Base-by-base conservation (phyloP, 257 asterid genomes). In the Leptodermis oblonga region DNA sequence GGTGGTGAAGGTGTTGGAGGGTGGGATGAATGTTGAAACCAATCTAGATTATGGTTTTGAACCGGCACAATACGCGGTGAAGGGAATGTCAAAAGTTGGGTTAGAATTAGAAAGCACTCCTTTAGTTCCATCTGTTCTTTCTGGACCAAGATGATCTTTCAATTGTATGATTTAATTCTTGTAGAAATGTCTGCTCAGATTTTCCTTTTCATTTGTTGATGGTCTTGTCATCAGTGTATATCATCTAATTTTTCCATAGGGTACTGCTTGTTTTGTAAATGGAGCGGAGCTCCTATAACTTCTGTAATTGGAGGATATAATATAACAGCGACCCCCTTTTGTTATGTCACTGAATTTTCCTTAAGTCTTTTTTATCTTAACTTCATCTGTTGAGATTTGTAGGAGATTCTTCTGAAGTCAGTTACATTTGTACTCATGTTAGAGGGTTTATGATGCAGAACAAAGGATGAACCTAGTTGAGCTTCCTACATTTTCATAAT, bases 1-100 rank as follows among this genome's bases (percentile, higher is more conserved):
- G 37, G 73, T 68, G 31, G 73, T 68, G 17, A 68, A 68, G 48
- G 55, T 54, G n/a, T 36, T 68, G 54, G 73, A 68, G 25, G 73
- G 65, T 25, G 53, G 53, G 18, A 13, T 68, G 36, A 62, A 68
- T 23, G 73, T 68, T n/a, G 72, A 68, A 36, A 53, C 30, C 10
- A 37, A 68, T 11, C 15, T 13, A 20, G 63, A 68, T 36, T 68
- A 53, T 54, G 25, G 52, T 42, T 54, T 68, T 23, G 37, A 34
- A 23, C 22, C 41, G 22, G 14, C 64, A 37, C 64, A 54, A 1
- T 3, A 17, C 14, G 34, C 52, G 1, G 41, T 23, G 49, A 55
- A 26, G 65, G 9, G 17, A 25, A 14, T 8, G 20, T 51, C 65
- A 54, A 34, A 37, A 11, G 13, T n/a, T 13, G 52, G 25, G 0